Conservation (phyloP, 2,329 filamentous ascomycete species). For the Fusarium piperis region DNA sequence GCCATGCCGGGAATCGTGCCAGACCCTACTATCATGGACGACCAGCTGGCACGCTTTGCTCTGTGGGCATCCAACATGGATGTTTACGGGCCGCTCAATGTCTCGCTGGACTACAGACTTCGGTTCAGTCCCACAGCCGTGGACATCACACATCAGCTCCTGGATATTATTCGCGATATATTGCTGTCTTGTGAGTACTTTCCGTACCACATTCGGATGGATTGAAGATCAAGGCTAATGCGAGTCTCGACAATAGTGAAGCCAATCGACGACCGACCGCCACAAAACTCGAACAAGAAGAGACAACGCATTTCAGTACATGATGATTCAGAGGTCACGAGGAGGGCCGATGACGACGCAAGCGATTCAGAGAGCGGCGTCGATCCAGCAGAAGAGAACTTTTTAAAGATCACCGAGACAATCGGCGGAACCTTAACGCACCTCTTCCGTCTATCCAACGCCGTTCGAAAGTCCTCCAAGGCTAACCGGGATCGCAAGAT, state of each 20-base stretch:
- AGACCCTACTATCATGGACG: neutral
- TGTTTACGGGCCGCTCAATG: neutral
- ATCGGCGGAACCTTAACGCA: neutral
- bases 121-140: neutral
- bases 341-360: neutral
- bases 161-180: neutral
- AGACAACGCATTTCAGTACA: neutral
- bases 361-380: neutral
- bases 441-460: neutral
- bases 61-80: neutral
- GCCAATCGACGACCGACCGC: neutral
- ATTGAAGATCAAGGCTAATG: neutral
- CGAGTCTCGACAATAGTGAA: neutral
- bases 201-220: neutral
- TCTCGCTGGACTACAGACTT: neutral
- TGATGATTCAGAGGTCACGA: neutral
- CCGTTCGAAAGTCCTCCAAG: neutral
- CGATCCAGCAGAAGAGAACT: neutral
- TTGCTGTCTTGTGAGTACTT: neutral
- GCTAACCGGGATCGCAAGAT: neutral
- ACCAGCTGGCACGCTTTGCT: neutral
- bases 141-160: neutral
- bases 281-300: neutral
- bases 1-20: neutral
- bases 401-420: neutral